Percentiles rank a stretch among this genome's conserved stretches.
These are phyloP conservation scores for Candida krabiensis DNA, from an alignment of 805 yeast species.

Conservation along the genomic window DNA sequence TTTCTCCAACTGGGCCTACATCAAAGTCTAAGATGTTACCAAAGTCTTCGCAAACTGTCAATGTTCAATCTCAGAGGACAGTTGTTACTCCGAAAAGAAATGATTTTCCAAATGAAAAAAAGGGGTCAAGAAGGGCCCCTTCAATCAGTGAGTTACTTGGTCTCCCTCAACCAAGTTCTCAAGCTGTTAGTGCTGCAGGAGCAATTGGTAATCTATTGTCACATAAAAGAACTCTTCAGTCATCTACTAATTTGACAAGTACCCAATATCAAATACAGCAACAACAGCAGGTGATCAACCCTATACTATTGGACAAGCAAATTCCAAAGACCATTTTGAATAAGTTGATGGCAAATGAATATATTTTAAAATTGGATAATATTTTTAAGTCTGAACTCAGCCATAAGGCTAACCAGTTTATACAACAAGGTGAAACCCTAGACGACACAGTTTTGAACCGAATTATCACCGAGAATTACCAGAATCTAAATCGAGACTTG, in stretches of 20 bases:
- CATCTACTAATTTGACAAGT: slow-evolving; percentile 16
- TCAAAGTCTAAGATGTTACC: slow-evolving; percentile 1
- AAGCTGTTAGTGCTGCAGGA: slow-evolving; percentile 36
- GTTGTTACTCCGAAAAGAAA: slow-evolving; percentile 1
- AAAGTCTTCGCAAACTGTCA: not conserved
- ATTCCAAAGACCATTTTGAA: slow-evolving; percentile 31
- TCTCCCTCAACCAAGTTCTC: slow-evolving; percentile 32
- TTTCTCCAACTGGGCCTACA: not conserved
- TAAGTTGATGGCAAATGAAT: slow-evolving; percentile 32
- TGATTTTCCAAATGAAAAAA: slow-evolving; percentile 6
- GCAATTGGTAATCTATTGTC: slow-evolving; percentile 33
- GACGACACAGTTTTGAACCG: slow-evolving; percentile 32
- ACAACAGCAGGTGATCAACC: slow-evolving; percentile 33
- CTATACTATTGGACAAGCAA: slow-evolving; percentile 31
- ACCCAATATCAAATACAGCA: slow-evolving; percentile 25
- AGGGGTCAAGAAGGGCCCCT: slow-evolving; percentile 20
- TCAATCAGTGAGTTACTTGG: slow-evolving; percentile 29
- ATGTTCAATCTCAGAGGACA: not conserved
- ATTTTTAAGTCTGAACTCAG: slow-evolving; percentile 34
- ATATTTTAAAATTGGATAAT: slow-evolving; percentile 33
- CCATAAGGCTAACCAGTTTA: slow-evolving; percentile 30
- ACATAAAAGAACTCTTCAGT: slow-evolving; percentile 27
- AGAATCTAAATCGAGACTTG: slow-evolving; percentile 29
- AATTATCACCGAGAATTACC: slow-evolving; percentile 32
- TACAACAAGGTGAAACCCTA: slow-evolving; percentile 28